Conservation (phyloP, 768 basidiomycete species). For the Leccinum uliginosum region DNA sequence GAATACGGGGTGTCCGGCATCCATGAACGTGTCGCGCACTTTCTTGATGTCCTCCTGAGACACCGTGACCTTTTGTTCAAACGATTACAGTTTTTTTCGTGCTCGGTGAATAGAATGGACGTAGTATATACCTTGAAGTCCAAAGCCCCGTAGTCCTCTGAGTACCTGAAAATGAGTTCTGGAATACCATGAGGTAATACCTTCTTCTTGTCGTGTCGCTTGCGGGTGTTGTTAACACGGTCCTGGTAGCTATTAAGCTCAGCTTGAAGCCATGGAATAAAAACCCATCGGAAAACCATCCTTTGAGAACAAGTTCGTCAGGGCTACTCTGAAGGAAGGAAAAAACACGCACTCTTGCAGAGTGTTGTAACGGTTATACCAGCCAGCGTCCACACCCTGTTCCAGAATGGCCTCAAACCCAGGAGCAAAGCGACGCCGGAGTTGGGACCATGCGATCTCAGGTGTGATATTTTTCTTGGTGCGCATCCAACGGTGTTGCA, state of each 20-base stretch:
- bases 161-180: neutral
- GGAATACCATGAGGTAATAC: neutral
- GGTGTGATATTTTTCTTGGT: constrained; percentile 39
- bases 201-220: constrained; percentile 8
- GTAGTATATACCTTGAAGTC: neutral
- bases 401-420: constrained; percentile 36
- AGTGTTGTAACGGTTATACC: constrained; percentile 27
- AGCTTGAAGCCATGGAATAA: constrained; percentile 12
- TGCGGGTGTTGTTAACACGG: constrained; percentile 2
- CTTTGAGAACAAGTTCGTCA: constrained; percentile 15
- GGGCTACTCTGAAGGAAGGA: neutral
- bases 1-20: no score
- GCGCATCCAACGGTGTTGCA: constrained; percentile 40
- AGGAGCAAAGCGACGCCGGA: constrained; percentile 28
- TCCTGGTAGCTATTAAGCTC: constrained; percentile 5
- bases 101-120: no score
- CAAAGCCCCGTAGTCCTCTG: neutral
- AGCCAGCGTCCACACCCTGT: constrained; percentile 24
- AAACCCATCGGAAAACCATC: constrained; percentile 38
- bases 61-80: no score
- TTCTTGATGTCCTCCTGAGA: no score
- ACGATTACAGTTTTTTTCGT: no score
- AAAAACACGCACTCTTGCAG: constrained; percentile 20
- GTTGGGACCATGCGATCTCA: constrained; percentile 39
- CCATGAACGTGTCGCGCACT: no score